Percentiles rank a stretch among this genome's conserved stretches.
Conservation (phyloP, 1,284 basidiomycete species). For the Farysia itapuensis region DNA sequence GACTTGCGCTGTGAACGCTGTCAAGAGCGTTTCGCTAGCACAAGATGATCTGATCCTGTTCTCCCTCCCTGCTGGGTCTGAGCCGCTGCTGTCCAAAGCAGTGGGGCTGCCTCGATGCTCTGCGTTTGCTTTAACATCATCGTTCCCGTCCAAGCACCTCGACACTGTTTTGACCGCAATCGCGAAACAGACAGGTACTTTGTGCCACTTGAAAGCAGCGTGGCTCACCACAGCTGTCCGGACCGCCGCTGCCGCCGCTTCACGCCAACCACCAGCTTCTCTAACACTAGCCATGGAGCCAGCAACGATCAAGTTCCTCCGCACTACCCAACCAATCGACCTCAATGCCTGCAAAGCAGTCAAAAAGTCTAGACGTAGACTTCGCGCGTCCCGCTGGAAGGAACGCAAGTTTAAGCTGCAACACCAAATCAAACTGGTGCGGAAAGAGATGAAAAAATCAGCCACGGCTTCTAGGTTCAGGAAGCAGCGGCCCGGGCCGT, state of each 20-base stretch:
- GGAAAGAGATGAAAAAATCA: background rate
- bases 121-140: constrained; percentile 14
- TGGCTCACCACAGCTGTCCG: constrained; percentile 29
- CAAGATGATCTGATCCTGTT: constrained; percentile 4
- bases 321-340: constrained; percentile 23
- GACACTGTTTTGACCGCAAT: constrained; percentile 2
- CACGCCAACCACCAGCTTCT: background rate
- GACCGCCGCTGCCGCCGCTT: constrained; percentile 1
- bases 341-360: constrained; percentile 21
- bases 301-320: constrained; percentile 20
- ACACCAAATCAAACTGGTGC: constrained; percentile 5
- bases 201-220: constrained; percentile 5
- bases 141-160: constrained; percentile 1
- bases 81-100: constrained; percentile 11
- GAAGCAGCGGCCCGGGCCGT: no score
- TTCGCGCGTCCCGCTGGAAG: constrained; percentile 15
- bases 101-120: constrained; percentile 13
- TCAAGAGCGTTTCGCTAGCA: constrained; percentile 1
- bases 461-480: no score
- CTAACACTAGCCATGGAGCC: constrained; percentile 1
- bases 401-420: constrained; percentile 8
- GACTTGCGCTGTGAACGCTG: constrained; percentile 18
- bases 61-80: constrained; percentile 20
- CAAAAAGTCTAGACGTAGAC: constrained; percentile 15
- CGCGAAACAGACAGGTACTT: constrained; percentile 8